Conservation (phyloP, 495 filamentous ascomycete species). For the Tuber aestivum region DNA sequence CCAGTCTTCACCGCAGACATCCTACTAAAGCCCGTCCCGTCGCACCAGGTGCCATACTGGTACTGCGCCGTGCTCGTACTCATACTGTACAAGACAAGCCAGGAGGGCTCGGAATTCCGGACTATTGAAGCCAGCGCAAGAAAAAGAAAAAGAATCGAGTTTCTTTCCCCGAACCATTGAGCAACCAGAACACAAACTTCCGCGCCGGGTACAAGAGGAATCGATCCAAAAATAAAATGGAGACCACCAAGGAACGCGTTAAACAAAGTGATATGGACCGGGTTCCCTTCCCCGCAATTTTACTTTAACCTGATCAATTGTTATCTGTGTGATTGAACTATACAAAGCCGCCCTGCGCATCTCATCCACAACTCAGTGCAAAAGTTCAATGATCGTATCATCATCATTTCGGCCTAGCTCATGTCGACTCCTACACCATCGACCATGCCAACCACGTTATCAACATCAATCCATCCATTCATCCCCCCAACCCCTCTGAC, state of each 20-base stretch:
- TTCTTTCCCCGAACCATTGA: neutral
- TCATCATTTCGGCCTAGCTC: constrained; percentile 11
- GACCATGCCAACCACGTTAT: constrained; percentile 6
- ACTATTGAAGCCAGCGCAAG: neutral
- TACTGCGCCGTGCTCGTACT: no score
- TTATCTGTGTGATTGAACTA: constrained; percentile 31
- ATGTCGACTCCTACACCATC: constrained; percentile 15
- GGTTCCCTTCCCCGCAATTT: constrained; percentile 7
- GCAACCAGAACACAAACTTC: neutral
- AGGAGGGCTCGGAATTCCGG: neutral
- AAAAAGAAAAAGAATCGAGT: neutral
- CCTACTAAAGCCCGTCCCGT: neutral
- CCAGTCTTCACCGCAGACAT: neutral
- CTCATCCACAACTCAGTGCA: neutral
- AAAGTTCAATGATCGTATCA: constrained; percentile 27
- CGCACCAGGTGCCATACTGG: neutral
- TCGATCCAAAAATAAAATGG: neutral
- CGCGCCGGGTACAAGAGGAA: neutral
- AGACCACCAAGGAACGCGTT: constrained; percentile 15
- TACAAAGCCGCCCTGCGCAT: constrained; percentile 23
- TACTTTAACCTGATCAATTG: constrained; percentile 17
- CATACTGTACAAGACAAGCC: neutral
- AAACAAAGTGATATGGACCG: constrained; percentile 12
- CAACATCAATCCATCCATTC: neutral
- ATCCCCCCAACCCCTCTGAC: constrained; percentile 11